Base-by-base conservation (phyloP, 257 asterid genomes). In the Jaltomata sinuosa region DNA sequence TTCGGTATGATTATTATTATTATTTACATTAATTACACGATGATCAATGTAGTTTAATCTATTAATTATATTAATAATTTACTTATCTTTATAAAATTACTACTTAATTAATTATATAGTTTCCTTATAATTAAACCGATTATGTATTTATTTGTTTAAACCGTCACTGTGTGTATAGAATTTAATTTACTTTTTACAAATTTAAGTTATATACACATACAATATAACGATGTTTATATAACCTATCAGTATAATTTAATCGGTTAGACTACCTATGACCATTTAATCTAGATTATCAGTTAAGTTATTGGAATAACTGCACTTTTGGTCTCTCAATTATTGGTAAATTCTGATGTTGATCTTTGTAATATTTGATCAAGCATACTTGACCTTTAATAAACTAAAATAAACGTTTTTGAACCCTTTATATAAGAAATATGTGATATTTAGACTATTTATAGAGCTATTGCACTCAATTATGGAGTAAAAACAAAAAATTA, bases 1-100 rank as follows among this genome's bases (percentile, higher is more conserved):
- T 6, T 85, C 85, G 84, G 87, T 85, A 85, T 10, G 76, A 3
- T 11, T 11, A 84, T n/a, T 62, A 62, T 16, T 83, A 45, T 47
- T 14, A 25, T 1, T 76, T 76, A 76, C 6, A 54, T 21, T 18
- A n/a, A 62, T 27, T 34, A 67, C 15, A 7, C 25, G 15, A 67
- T 32, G 15, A 67, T 32, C 45, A 18, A 5, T 14, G 3, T 29
- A 29, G 2, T 29, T 62, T 14, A 62, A 62, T 62, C 2, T 62
- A 6, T 62, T 62, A 62, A n/a, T n/a, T 61, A 61, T 6, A 22
- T 25, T 27, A 31, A 31, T 64, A 62, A 31, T 65, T 65, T 7
- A 34, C 5, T 3, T n/a, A n/a, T n/a, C n/a, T n/a, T n/a, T n/a
- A n/a, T 14, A 4, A 1, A 3, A 16, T 14, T 22, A 8, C 22